Base-by-base conservation (phyloP, 352 stramenopile genomes). In the Phytophthora sojae region DNA sequence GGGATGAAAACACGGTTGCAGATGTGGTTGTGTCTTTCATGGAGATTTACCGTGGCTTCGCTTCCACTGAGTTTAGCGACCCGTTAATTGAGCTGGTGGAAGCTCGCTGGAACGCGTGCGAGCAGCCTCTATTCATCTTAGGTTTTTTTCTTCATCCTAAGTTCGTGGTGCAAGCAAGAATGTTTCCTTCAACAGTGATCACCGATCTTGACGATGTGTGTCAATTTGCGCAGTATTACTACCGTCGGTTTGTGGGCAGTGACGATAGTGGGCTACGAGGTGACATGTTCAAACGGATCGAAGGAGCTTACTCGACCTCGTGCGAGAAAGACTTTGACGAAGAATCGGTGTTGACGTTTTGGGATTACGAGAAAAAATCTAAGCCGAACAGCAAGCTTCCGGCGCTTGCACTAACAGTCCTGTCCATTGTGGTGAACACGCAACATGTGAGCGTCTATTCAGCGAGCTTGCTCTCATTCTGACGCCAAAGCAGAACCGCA, bases 91-190 rank as follows among this genome's bases (percentile, higher is more conserved):
- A 52, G 1, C 42, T 37, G 6, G 32, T 67, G 15, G 60, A 67
- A 47, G 11, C 4, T 23, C 60, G 60, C 8, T 67, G 60, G 50
- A 53, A 37, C 6, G 15, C 9, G 4, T 67, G 60, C n/a, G 32
- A 67, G 8, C 60, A 67, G 11, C 60, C 60, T 29, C 26, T 67
- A 17, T 67, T 60, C 39, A 58, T 67, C 6, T 52, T 60, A 23
- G 30, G 4, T 35, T 57, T 55, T 57, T 57, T 29, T 32, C 45
- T 65, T 6, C 58, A 65, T 42, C 58, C 58, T 23, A 25, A 52
- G n/a, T 53, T 44, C 39, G 58, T 57, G 19, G 9, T 8, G 6
- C 17, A 58, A 42, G 50, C 30, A 30, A 32, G 30, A 2, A 15
- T 23, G 29, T 15, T 52, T 15, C n/a, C 45, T 52, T 52, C 45